These are phyloP conservation scores for Pythium rhizo-oryzae DNA, from an alignment of 352 stramenopile species.

Conservation along the genomic window DNA sequence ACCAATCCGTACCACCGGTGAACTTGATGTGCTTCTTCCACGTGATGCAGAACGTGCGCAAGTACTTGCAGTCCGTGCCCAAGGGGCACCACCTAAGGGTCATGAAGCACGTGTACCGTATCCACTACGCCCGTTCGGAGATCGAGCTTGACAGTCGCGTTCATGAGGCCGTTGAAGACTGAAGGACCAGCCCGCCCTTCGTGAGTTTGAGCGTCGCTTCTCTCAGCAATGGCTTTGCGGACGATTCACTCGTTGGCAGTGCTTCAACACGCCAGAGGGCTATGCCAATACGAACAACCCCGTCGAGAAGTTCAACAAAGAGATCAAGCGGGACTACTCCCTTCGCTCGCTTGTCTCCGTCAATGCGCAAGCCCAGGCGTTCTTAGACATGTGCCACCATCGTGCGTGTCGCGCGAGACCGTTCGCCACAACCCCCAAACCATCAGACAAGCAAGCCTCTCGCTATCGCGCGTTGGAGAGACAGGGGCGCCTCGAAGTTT, in stretches of 20 bases:
- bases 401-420: background rate
- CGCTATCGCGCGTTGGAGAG: background rate
- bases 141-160: background rate
- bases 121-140: background rate
- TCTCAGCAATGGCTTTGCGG: background rate
- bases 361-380: conserved; percentile 1
- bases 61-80: background rate
- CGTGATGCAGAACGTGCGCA: conserved; percentile 15
- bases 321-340: conserved; percentile 8
- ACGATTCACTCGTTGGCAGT: background rate
- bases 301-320: conserved; percentile 2
- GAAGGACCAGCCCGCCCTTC: background rate
- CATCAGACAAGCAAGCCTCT: background rate
- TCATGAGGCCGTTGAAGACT: background rate
- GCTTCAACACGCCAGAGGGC: background rate
- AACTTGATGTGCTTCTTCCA: conserved; percentile 18
- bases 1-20: background rate
- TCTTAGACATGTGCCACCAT: background rate
- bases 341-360: conserved; percentile 1
- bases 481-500: background rate
- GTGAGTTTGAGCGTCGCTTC: background rate
- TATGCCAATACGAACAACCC: conserved; percentile 5
- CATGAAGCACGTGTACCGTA: background rate
- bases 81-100: background rate
- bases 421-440: background rate